A percentile compares a stretch with the other conserved stretches of the same genome.
These are phyloP conservation scores for Aspergillus carbonarius DNA, from an alignment of 2,329 filamentous ascomycete genomes.

Conservation along the genomic window DNA sequence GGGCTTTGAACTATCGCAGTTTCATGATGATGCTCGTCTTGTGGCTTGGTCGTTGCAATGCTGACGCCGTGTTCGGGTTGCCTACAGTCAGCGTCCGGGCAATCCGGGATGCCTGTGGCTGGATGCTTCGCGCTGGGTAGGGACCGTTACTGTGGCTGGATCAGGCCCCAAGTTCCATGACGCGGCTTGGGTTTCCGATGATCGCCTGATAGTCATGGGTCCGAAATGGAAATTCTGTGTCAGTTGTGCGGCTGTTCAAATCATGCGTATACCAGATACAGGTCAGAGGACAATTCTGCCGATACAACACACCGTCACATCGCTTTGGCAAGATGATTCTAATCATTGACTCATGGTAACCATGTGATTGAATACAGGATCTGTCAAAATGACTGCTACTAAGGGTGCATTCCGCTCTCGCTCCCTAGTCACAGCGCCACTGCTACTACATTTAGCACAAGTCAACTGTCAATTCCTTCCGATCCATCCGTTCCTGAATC, in stretches of 20 bases:
- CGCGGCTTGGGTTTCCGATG: not conserved
- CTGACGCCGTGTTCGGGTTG: not conserved
- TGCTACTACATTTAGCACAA: not conserved
- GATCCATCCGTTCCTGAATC: not conserved
- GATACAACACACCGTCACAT: not conserved
- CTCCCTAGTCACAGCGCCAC: not conserved
- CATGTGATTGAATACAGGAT: not conserved
- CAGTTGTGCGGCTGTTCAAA: not conserved
- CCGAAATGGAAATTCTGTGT: not conserved
- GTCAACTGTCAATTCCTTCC: not conserved
- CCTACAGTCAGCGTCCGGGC: not conserved
- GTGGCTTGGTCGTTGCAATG: not conserved
- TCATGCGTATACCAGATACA: not conserved
- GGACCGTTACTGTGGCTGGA: not conserved
- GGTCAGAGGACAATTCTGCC: not conserved
- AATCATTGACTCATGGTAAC: not conserved
- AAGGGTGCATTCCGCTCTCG: not conserved
- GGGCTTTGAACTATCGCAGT: conserved; percentile 29
- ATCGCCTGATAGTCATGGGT: not conserved
- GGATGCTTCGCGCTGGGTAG: not conserved
- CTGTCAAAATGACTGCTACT: not conserved
- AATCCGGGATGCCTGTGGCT: not conserved
- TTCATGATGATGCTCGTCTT: not conserved
- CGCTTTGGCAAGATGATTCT: not conserved
- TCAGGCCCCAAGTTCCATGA: not conserved